A percentile compares a stretch with the other conserved stretches of the same genome.
Evolutionary conservation across 2,329 filamentous ascomycete species (phyloP).

Genomic region (Paecilomyces niveus): DNA sequence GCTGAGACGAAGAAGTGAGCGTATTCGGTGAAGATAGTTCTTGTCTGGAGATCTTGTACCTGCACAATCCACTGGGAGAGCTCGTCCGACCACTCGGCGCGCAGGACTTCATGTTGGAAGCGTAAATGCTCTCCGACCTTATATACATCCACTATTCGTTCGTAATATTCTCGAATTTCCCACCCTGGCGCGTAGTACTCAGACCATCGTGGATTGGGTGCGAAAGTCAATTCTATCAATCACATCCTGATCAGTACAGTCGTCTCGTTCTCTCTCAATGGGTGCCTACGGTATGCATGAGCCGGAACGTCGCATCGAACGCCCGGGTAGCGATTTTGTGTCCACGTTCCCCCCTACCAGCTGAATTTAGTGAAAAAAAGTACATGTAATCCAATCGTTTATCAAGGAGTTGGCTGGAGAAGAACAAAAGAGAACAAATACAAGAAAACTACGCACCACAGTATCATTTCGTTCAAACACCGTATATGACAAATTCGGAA

Average conservation of each 20-base stretch:
- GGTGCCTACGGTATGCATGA: constrained; percentile 3
- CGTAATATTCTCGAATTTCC: constrained; percentile 3
- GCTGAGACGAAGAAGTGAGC: constrained; percentile 3
- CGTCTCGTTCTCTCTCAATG: too few species aligned
- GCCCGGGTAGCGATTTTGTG: constrained; percentile 10
- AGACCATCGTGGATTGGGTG: constrained; percentile 2
- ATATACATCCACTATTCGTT: not conserved
- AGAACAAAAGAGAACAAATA: too few species aligned
- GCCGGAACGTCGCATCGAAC: constrained; percentile 5
- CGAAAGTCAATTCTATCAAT: constrained; percentile 3
- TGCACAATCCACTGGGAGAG: constrained; percentile 1
- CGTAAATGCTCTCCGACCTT: not conserved
- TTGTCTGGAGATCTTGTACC: constrained; percentile 1
- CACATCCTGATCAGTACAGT: too few species aligned
- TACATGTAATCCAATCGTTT: not conserved
- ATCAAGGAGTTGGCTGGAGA: not conserved
- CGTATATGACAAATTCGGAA: constrained; percentile 7
- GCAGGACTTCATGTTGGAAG: constrained; percentile 1
- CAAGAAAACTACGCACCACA: constrained; percentile 3
- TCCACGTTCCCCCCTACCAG: constrained; percentile 9
- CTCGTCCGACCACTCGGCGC: constrained; percentile 1
- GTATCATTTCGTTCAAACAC: constrained; percentile 7
- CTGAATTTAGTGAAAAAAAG: too few species aligned
- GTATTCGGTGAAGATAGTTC: constrained; percentile 1
- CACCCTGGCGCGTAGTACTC: constrained; percentile 3